phyloP scores from a whole-genome alignment of 345 rosid genomes.

The Eucalyptus regnans region DNA sequence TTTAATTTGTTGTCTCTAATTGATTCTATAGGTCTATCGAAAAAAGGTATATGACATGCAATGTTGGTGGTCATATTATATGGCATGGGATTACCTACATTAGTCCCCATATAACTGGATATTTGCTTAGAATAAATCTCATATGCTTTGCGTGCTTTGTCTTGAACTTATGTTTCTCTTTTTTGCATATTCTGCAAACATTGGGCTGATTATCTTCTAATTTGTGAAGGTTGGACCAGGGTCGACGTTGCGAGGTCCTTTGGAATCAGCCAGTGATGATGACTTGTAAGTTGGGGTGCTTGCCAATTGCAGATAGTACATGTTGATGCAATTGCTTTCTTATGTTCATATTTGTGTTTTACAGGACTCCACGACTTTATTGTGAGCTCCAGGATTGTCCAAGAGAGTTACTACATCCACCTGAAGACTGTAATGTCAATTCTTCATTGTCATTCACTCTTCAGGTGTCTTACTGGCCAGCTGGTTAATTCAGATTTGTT shows the following conservation, averaged over 20 bases:
- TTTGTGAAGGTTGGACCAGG: constrained; percentile 75
- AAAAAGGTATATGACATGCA: not conserved
- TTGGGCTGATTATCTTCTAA: not conserved
- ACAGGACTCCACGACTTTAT: constrained; percentile 61
- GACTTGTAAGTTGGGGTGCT: constrained; percentile 49
- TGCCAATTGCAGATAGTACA: not conserved
- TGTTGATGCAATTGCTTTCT: not conserved
- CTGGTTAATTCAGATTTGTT: not conserved
- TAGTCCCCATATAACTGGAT: not conserved
- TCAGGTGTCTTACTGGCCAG: constrained; percentile 47
- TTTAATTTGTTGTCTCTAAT: not conserved
- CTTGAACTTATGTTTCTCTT: not conserved
- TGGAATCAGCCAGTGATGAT: constrained; percentile 59
- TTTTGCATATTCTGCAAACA: not conserved
- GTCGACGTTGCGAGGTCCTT: constrained; percentile 65
- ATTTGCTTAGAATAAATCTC: not conserved
- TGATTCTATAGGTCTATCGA: not conserved
- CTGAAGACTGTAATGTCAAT: constrained; percentile 92
- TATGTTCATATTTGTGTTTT: constrained; percentile 2
- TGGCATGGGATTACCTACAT: not conserved
- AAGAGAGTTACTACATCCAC: constrained; percentile 73
- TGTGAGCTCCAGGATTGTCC: constrained; percentile 81
- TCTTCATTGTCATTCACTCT: constrained; percentile 85
- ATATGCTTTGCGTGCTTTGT: not conserved
- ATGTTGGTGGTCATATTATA: not conserved